Percentiles rank a stretch among this genome's conserved stretches.
Evolutionary conservation across 768 basidiomycete species (phyloP).

Genomic region (Pleurotus tuoliensis): DNA sequence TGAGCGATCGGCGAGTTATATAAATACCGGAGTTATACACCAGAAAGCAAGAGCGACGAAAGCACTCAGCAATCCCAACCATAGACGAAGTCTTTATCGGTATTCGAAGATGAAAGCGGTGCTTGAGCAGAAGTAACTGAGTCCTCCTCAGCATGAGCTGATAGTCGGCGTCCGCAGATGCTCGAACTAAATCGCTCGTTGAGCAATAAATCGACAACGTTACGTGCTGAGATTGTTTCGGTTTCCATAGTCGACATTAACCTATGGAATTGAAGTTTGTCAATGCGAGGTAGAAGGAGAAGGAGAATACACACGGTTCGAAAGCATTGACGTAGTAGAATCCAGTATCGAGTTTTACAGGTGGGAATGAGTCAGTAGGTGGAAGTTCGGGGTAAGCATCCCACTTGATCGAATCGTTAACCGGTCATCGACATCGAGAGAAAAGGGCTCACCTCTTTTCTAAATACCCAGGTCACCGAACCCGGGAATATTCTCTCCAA

Average conservation of each 20-base stretch:
- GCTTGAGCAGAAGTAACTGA: too few relatives aligned
- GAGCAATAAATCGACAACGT: slow-evolving; percentile 76
- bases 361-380: slow-evolving; percentile 66
- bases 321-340: slow-evolving; percentile 92
- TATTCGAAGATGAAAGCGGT: too few relatives aligned
- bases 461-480: slow-evolving; percentile 73
- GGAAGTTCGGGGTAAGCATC: slow-evolving; percentile 74
- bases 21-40: too few relatives aligned
- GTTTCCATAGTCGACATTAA: slow-evolving; percentile 95
- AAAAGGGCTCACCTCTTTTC: slow-evolving; percentile 60
- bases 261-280: slow-evolving; percentile 28
- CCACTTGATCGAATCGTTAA: slow-evolving; percentile 48
- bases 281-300: slow-evolving; percentile 2
- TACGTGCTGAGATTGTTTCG: slow-evolving; percentile 78
- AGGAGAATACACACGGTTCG: slow-evolving; percentile 63
- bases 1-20: too few relatives aligned
- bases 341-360: slow-evolving; percentile 71
- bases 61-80: slow-evolving; percentile 70
- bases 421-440: neutral
- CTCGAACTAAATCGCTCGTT: slow-evolving; percentile 67
- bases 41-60: too few relatives aligned
- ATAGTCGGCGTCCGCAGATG: slow-evolving; percentile 54
- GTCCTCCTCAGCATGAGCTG: slow-evolving; percentile 16
- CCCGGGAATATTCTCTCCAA: slow-evolving; percentile 59
- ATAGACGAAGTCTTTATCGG: slow-evolving; percentile 44